Evolutionary conservation across 1,284 basidiomycete species (phyloP), one percentile per base, ranked within the genome.

Genomic region (Fomitopsis schrenkii): DNA sequence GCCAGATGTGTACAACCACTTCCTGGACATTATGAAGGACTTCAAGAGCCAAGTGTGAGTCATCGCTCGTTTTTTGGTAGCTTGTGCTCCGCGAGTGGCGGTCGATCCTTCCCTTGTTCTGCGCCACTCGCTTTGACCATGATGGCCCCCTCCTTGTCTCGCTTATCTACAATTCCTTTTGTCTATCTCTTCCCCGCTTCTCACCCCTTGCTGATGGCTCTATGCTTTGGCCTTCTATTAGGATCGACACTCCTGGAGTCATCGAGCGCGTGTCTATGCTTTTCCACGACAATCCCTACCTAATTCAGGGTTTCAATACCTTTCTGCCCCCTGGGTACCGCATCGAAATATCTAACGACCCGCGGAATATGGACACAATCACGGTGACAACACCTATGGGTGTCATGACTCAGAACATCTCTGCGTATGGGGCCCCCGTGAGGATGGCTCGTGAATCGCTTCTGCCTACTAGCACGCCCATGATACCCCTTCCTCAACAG

Each of bases 1-100:
- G 74, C 95, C 96, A 28, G 94, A 98, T 72, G 95, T 98, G 35
- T 98, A 98, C 82, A 98, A 98, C 75, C 88, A 91, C 67, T 98
- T 98, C 74, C 79, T 98, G 74, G 97, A 98, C 75, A 97, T 98
- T 72, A 98, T 98, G 97, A 99, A 98, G 80, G 97, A 99, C 74
- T 97, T 97, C 77, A 97, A 98, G 79, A 91, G 91, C 68, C 92
- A 96, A 76, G 83, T 85, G 95, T 97, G 75, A 80, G 93, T 84
- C 36, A 42, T 22, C 50, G 19, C 45, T 22, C 40, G 45, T 26
- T 35, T 42, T 56, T 48, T 58, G 5, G 35, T 59, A 33, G 14
- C 54, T 36, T 50, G 57, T 19, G 30, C 30, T 12, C 5, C 26
- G 10, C 33, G 7, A 44, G 5, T 28, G 38, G 38, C 28, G 41